Evolutionary conservation across 2,329 filamentous ascomycete species (phyloP), one percentile per base, ranked within the genome.

Genomic region (Penicillium sp.): DNA sequence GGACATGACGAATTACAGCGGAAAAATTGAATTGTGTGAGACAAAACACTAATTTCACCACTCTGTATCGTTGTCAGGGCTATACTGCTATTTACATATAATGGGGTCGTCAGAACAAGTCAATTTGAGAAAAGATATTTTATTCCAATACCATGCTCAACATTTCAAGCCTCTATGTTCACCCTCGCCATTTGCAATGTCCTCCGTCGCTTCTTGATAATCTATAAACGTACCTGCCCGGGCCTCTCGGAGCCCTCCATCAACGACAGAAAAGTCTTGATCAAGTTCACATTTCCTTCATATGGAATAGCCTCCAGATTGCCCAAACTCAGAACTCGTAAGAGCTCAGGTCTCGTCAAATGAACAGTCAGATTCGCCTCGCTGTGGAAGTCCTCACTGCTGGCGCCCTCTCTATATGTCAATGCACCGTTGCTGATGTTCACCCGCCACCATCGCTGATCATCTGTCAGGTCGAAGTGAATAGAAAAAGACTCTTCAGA

Each of bases 381-480:
- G 3, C 33, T 11, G 3, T 16, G 14, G 8, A 38, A n/a, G 4
- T 37, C 33, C 6, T 52, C 49, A 13, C 40, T 52, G 13, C 22
- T 40, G 11, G 11, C 11, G 6, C 19, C 49, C 8, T 52, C 26
- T 19, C 55, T 40, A 25, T 57, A 57, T 2, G 55, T 57, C 35
- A 57, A 52, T 1, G 45, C 45, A 16, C 33, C 55, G 25, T 57
- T 57, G 35, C 45, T 57, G 5, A 57, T 6, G 11, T 46, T 51
- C 22, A 57, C n/a, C 4, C 45, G 33, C 55, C 55, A 57, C 30
- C 30, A 35, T 22, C 26, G 38, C 35, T 52, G 22, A 8, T 46
- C 37, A 8, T 57, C 55, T n/a, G 30, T 42, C 11, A 57, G 16
- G 26, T 45, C 33, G n/a, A 57, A 37, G 10, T 57, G 35, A 42